Evolutionary conservation across 179 eudicot species (phyloP), one percentile per base, ranked within the genome.

Genomic region (Gypsophila paniculata): DNA sequence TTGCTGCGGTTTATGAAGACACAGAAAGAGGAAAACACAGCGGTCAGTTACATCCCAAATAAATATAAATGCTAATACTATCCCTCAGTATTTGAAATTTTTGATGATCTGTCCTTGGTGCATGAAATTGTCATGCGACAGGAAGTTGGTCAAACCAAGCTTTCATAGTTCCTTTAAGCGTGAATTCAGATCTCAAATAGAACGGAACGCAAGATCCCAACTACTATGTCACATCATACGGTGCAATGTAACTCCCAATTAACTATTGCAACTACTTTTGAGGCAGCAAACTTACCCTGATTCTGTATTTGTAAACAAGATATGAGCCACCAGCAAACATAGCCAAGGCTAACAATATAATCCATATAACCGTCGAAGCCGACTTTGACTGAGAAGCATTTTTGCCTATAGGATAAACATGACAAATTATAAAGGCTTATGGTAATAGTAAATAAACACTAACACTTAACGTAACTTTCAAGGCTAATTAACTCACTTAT

Each of bases 291-390:
- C 90, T 82, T 88, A 89, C 98, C 96, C 99, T 81, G 76, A 91
- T 74, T 77, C 99, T 83, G 76, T 91, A 81, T 74, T 91, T 93
- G 89, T 91, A 93, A 42, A 93, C 76, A 39, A 86, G 82, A 76
- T 89, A 93, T 17, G 76, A 93, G 17, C 91, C 97, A 79, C 83
- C 91, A 71, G 84, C 86, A 77, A 88, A 91, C 77, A 91, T 70
- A 32, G 80, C 90, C 82, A 93, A 74, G 49, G 89, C 96, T 61
- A 91, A 69, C 76, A 90, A 69, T 73, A 88, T 85, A 60, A 86
- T 80, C 97, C 96, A 93, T 78, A 87, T 77, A 72, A 86, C 93
- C 10, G 93, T 68, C 96, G 96, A 84, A 9, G 89, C 80, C 65
- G 96, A 91, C 80, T 80, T 91, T 55, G 75, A 85, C 72, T 84